Conservation (phyloP, 225 moss, liverwort and hornwort genomes). For the Asterella californica region DNA sequence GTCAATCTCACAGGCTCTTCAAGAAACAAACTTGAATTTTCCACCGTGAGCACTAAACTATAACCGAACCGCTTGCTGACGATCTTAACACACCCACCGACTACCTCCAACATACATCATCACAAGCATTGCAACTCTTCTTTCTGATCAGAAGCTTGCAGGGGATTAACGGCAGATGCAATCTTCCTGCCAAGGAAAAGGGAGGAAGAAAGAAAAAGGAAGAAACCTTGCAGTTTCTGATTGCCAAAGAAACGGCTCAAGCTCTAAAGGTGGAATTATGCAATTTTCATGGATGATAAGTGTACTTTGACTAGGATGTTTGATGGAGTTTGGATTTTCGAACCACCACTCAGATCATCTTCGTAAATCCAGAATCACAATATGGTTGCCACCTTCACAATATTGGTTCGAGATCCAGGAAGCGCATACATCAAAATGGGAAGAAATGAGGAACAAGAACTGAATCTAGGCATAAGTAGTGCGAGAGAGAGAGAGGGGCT, state of each 20-base stretch:
- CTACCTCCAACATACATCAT: background rate
- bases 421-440: background rate
- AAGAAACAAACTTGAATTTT: constrained; percentile 4
- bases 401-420: background rate
- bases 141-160: background rate
- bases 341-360: background rate
- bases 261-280: background rate
- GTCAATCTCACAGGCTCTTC: background rate
- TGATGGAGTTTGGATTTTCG: background rate
- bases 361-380: background rate
- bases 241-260: background rate
- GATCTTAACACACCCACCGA: background rate
- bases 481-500: background rate
- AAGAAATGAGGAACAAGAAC: background rate
- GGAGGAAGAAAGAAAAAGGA: background rate
- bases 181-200: background rate
- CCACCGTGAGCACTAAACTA: background rate
- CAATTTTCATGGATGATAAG: background rate
- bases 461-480: background rate
- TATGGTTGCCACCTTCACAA: background rate
- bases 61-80: background rate
- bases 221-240: background rate
- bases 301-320: background rate
- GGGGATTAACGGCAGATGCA: background rate
- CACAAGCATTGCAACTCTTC: too few species aligned